Conservation (phyloP, 805 yeast genomes). For the Isabelozyma pseudorhagii region DNA sequence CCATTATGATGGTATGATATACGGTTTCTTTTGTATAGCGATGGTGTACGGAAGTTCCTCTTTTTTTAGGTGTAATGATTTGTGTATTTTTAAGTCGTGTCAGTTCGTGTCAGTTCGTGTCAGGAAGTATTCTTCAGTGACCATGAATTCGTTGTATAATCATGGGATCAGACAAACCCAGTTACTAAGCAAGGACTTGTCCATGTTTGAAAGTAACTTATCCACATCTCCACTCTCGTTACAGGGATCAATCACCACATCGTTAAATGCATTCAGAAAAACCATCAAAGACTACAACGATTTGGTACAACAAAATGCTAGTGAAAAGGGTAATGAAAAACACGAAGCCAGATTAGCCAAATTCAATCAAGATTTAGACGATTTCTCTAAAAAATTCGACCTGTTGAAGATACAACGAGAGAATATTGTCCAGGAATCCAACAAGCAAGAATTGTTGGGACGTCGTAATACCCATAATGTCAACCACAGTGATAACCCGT, state of each 20-base stretch:
- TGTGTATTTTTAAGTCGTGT: background rate
- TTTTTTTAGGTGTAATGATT: no score
- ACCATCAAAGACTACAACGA: conserved; percentile 69
- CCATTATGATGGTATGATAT: background rate
- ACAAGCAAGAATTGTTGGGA: conserved; percentile 54
- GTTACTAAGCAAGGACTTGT: conserved; percentile 65
- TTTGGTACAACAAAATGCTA: conserved; percentile 56
- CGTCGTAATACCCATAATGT: conserved; percentile 33
- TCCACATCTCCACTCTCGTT: conserved; percentile 70
- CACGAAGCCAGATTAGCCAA: conserved; percentile 51
- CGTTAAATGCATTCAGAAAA: conserved; percentile 69
- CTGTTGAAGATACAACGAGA: conserved; percentile 57
- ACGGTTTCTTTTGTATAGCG: background rate
- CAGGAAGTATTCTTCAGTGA: background rate
- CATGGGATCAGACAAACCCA: conserved; percentile 87
- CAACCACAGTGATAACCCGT: conserved; percentile 49
- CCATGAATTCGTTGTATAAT: conserved; percentile 78
- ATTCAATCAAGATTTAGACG: conserved; percentile 48
- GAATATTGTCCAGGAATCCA: conserved; percentile 42
- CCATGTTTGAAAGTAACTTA: conserved; percentile 61
- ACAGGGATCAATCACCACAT: conserved; percentile 76
- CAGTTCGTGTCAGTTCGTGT: background rate
- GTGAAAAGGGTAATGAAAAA: conserved; percentile 56
- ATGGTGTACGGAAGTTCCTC: background rate
- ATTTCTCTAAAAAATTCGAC: conserved; percentile 49